These are phyloP conservation scores for Podospora didyma DNA, from an alignment of 495 filamentous ascomycete species.

Conservation along the genomic window DNA sequence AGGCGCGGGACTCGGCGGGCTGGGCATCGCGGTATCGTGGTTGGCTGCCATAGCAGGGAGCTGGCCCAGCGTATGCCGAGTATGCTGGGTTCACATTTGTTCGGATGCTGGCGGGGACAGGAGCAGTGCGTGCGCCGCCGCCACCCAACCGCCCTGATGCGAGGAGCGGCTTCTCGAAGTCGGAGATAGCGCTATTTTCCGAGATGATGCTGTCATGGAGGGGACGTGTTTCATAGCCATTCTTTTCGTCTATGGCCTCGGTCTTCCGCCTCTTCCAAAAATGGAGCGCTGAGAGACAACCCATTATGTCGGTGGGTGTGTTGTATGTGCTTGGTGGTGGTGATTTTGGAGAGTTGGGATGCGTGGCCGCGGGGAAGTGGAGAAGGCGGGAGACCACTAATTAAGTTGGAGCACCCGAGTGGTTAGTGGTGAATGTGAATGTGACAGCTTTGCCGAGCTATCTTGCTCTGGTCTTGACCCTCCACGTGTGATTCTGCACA, in stretches of 20 bases:
- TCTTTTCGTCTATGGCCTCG: not conserved
- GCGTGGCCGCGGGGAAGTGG: not conserved
- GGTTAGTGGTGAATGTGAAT: too few species aligned
- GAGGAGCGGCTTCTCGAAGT: slow-evolving; percentile 9
- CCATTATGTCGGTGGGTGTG: not conserved
- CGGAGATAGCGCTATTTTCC: not conserved
- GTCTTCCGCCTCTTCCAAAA: slow-evolving; percentile 1
- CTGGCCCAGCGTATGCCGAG: slow-evolving; percentile 17
- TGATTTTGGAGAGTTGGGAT: not conserved
- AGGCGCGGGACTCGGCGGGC: not conserved
- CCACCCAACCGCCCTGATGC: not conserved
- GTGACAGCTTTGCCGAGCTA: too few species aligned
- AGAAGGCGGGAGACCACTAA: too few species aligned
- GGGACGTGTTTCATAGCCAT: not conserved
- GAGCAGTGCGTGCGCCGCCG: not conserved
- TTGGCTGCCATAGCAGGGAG: not conserved
- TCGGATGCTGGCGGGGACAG: not conserved
- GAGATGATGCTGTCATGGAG: not conserved
- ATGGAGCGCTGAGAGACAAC: not conserved
- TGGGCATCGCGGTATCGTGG: not conserved
- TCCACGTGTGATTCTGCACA: not conserved
- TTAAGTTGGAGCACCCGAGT: too few species aligned
- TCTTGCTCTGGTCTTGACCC: too few species aligned
- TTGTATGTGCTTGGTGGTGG: not conserved
- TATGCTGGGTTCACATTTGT: slow-evolving; percentile 10